These are phyloP conservation scores for Setaria italica DNA, from an alignment of 202 grass and related monocot genomes.

Conservation along the genomic window DNA sequence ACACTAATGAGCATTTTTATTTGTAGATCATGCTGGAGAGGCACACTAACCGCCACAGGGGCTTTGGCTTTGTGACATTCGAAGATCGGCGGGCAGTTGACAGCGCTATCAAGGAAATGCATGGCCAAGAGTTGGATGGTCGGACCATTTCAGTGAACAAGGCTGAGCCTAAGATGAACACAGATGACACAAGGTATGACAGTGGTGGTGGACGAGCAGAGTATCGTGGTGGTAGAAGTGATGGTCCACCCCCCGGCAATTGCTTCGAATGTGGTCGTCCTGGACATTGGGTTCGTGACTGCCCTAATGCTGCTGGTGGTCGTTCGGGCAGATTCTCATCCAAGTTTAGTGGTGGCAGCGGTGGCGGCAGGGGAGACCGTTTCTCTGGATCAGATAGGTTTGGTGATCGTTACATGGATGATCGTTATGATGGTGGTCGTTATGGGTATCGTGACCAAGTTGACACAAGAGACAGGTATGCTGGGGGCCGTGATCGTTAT, in stretches of 20 bases:
- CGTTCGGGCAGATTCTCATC: constrained; percentile 59
- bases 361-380: constrained; percentile 63
- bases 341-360: constrained; percentile 56
- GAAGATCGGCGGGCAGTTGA: constrained; percentile 68
- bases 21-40: constrained; percentile 81
- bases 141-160: constrained; percentile 83
- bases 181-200: constrained; percentile 69
- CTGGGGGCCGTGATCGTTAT: constrained; percentile 63
- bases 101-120: constrained; percentile 73
- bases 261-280: constrained; percentile 75
- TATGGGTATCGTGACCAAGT: constrained; percentile 67
- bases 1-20: constrained; percentile 29
- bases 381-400: constrained; percentile 69
- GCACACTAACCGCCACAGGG: constrained; percentile 73
- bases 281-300: constrained; percentile 82
- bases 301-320: constrained; percentile 61
- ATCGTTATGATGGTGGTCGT: constrained; percentile 68
- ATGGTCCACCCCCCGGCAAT: constrained; percentile 70
- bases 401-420: constrained; percentile 68
- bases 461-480: constrained; percentile 73
- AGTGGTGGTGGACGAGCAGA: constrained; percentile 66
- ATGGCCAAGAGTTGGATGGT: constrained; percentile 70
- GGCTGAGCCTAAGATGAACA: constrained; percentile 78
- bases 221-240: constrained; percentile 65
- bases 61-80: constrained; percentile 87